Evolutionary conservation across 106 monocot genomes (phyloP), one percentile per base, ranked within the genome.

Genomic region (Iris macrosiphon): DNA sequence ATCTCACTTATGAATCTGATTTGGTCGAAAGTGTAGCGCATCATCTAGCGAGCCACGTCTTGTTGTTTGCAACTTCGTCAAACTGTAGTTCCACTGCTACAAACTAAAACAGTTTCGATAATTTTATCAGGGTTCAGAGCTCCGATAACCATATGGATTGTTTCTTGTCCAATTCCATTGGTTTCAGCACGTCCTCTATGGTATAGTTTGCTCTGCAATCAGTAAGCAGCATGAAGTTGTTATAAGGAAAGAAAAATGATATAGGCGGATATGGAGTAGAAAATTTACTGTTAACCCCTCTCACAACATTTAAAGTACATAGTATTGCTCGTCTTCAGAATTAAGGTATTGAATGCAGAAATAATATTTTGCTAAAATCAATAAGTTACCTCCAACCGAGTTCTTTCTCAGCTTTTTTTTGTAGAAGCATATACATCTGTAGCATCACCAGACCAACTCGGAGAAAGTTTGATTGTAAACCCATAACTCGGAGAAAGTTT

Each of bases 361-460:
- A n/a, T n/a, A n/a, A n/a, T n/a, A n/a, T n/a, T n/a, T n/a, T n/a
- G n/a, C 7, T 51, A 4, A 41, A 11, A 6, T 52, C 28, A 29
- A 11, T 26, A 6, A 46, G 31, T 65, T 85, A 92, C 92, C 69
- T 82, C 92, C 92, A 92, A 7, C 79, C 86, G 27, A 92, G 82
- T 56, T 92, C 82, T 33, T 79, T 82, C 20, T 66, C 31, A 27
- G 86, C 92, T 66, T 79, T 82, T n/a, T 45, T 82, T 79, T 14
- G 85, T 79, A 17, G 92, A 92, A 15, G 92, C 79, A 67, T 79
- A 86, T 51, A 92, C 82, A 37, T 38, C 75, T 5, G 86, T 92
- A 41, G 86, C 81, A 71, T 92, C 92, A 33, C 92, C 92, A 1
- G 82, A 73, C 41, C 86, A 78, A 18, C 78, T 72, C 8, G 81